Base-by-base conservation (phyloP, 1,284 basidiomycete genomes). In the Microstroma glucosiphilum region DNA sequence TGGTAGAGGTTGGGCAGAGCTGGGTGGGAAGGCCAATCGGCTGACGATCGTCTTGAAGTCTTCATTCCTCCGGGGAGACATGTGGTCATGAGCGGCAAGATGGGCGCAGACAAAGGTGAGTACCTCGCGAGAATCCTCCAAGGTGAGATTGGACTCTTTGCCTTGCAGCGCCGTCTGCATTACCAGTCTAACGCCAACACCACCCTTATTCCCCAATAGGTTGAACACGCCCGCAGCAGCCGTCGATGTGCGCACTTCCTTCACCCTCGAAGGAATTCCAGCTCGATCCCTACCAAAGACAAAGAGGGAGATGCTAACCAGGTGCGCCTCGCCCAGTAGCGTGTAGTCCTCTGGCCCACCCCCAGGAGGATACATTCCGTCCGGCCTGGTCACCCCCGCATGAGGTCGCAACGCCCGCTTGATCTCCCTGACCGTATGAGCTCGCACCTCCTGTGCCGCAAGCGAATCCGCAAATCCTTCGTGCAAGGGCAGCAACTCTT, bases 131-230 rank as follows among this genome's bases (percentile, higher is more conserved):
- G 91, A 89, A 73, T 87, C 88, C 23, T 96, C 89, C 75, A 98
- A 97, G 7, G 93, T 97, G 58, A 69, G 65, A 13, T 69, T 68
- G 60, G 76, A 66, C 8, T 67, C 70, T 13, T 58, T 62, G 40
- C 76, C 67, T 3, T 71, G 72, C 7, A 84, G 85, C 40, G 85
- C 83, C 30, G 82, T 61, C 43, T 75, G 80, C 25, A 94, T 82
- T 49, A 89, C 86, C 77, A 97, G 87, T 55, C 93, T 84, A 42
- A 92, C 84, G 17, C 90, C 93, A 1, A 96, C 92, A 0, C 90
- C 93, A 26, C 91, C 92, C 80, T 98, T 98, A 82, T 97, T 97
- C 12, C 91, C 91, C 89, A 97, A 89, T 67, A 81, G 23, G 2
- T 72, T 69, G 2, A 68, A 72, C 3, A 79, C 46, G 17, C 81